Base-by-base conservation (phyloP, 768 basidiomycete genomes). In the Boletellus ananas region DNA sequence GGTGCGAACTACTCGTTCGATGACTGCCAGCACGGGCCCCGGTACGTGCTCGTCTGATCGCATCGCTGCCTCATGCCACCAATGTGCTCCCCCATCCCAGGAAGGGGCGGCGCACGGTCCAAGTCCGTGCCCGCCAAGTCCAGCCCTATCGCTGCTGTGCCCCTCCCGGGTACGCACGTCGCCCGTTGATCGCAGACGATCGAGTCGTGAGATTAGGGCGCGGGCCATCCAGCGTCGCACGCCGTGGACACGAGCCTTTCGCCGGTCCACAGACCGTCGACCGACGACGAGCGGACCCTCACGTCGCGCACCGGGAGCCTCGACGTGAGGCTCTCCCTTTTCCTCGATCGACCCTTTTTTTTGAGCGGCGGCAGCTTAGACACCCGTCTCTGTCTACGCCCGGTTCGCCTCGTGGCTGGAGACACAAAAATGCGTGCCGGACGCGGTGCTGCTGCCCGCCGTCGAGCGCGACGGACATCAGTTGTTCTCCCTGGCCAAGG, bases 401-500 rank as follows among this genome's bases (percentile, higher is more conserved):
- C 52, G 17, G 1, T 64, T 61, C 35, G 59, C 53, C 0, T 40
- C 48, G 29, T 64, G 61, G 56, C 16, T 64, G 1, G 59, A 61
- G 27, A 48, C 7, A 4, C 52, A 60, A 5, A 47, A 0, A 0
- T 52, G n/a, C 41, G 49, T 52, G 41, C 23, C 45, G 0, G 43
- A 34, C 11, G 52, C 35, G 0, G 13, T 10, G 17, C 34, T 64
- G 2, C 6, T 43, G 6, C 25, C 35, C 4, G 59, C 65, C 9
- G n/a, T 67, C 45, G 62, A 64, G 34, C 62, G 63, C 0, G 63
- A 64, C 10, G 62, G 57, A 0, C 20, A 29, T 1, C 31, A 29
- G 9, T 43, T 65, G 17, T 50, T 67, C 21, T 40, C 45, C 21
- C 13, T 64, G 21, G 65, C 60, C 11, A 51, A 20, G 7, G 51